Conservation (phyloP, 352 stramenopile species). For the Pythium periplocum region DNA sequence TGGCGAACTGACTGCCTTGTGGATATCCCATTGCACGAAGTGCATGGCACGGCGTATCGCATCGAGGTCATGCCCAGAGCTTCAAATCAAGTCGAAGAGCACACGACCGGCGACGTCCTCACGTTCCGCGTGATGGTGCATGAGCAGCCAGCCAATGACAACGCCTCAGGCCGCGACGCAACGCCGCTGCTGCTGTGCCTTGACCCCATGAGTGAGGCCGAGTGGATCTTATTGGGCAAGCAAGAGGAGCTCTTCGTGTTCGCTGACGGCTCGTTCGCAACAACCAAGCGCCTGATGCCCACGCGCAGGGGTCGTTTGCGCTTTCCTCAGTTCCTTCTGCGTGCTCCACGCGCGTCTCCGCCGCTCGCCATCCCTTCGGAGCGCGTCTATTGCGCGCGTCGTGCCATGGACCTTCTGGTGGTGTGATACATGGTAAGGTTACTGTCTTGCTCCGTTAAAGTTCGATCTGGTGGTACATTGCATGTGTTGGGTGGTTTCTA, state of each 20-base stretch:
- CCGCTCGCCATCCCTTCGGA: background rate
- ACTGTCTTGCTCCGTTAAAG: constrained; percentile 4
- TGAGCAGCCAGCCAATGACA: constrained; percentile 9
- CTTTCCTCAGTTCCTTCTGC: constrained; percentile 49
- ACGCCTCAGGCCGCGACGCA: background rate
- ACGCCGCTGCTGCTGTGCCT: constrained; percentile 39
- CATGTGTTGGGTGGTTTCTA: background rate
- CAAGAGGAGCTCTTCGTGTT: constrained; percentile 37
- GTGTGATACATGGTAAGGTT: constrained; percentile 8
- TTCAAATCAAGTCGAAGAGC: constrained; percentile 9
- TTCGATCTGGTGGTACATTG: background rate
- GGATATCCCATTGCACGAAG: constrained; percentile 18
- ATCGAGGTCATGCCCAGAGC: constrained; percentile 32
- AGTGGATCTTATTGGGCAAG: constrained; percentile 70
- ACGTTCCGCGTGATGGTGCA: constrained; percentile 41
- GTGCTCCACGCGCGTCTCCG: constrained; percentile 3
- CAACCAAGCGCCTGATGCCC: constrained; percentile 28
- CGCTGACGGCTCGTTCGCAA: constrained; percentile 10
- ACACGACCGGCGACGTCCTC: constrained; percentile 32
- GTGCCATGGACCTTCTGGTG: constrained; percentile 17
- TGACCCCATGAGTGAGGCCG: constrained; percentile 37
- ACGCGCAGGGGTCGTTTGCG: constrained; percentile 37
- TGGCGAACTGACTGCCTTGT: constrained; percentile 13
- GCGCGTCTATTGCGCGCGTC: constrained; percentile 15
- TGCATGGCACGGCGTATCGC: constrained; percentile 29